Evolutionary conservation across 768 basidiomycete genomes (phyloP).

Genomic region (Lactarius evosmus): DNA sequence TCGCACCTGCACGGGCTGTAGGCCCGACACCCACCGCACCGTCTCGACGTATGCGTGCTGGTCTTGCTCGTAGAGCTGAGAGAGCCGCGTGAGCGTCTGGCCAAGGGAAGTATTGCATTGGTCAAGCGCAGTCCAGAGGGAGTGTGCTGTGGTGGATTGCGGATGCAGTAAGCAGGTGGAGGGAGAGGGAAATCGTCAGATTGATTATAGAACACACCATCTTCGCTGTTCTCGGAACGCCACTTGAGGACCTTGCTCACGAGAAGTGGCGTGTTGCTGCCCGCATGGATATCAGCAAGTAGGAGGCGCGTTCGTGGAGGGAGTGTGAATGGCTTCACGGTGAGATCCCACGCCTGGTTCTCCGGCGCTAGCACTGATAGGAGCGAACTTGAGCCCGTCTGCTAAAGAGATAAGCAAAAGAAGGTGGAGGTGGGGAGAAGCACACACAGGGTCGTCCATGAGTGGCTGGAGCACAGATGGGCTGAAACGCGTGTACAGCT

Average conservation of each 20-base stretch:
- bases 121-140: conserved; percentile 64
- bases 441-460: conserved; percentile 54
- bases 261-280: conserved; percentile 92
- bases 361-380: conserved; percentile 55
- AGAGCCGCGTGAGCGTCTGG: conserved; percentile 49
- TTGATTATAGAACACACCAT: conserved; percentile 42
- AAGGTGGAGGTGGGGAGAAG: background rate
- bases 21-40: conserved; percentile 59
- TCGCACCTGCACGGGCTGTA: conserved; percentile 56
- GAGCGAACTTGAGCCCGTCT: conserved; percentile 36
- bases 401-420: conserved; percentile 14
- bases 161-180: conserved; percentile 6
- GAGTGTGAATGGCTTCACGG: conserved; percentile 66
- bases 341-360: conserved; percentile 73
- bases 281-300: conserved; percentile 94
- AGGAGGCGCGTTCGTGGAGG: conserved; percentile 82
- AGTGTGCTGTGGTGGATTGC: conserved; percentile 45
- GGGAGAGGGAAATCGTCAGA: too few species aligned
- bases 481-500: conserved; percentile 85
- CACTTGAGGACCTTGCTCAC: conserved; percentile 90
- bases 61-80: conserved; percentile 47
- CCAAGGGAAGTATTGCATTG: conserved; percentile 59
- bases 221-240: conserved; percentile 60
- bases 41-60: conserved; percentile 50
- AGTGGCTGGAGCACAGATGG: conserved; percentile 63